Evolutionary conservation across 2,329 filamentous ascomycete genomes (phyloP), one percentile per base, ranked within the genome.

Genomic region (Paracamarosporium sp.): DNA sequence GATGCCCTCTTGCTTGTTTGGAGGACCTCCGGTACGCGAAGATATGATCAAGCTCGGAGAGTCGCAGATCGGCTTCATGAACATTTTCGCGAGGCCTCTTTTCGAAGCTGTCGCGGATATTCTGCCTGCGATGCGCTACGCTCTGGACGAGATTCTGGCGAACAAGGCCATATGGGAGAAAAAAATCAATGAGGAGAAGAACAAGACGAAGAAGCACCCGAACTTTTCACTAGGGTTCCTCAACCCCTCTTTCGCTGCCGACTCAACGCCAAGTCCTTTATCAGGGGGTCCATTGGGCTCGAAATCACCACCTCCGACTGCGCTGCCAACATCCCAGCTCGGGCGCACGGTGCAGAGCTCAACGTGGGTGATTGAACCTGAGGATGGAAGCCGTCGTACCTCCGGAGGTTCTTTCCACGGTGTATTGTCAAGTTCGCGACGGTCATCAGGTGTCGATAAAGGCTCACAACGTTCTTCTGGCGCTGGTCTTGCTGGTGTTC

Each of bases 11-110:
- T 93, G 93, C 28, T 84, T 99, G 3, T 92, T 96, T 68, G 88
- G 86, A 54, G 86, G 86, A 1, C 87, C 93, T 1, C 88, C 90
- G 3, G 92, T 95, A 38, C 88, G 92, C 56, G 91, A 93, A 67
- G 93, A 97, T 67, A 83, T 90, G 30, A 82, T 92, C 60, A 93
- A 94, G 54, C 83, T 97, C 52, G 91, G 88, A 62, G 92, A 91
- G 65, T 90, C 93, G 7, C 95, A 99, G 77, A 90, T 97, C 53
- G 90, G 92, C 24, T 99, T 99, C 78, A 97, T 98, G 91, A 95
- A 92, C 64, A 86, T 97, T 68, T 98, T 98, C 75, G 95, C 94
- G 15, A 87, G 93, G 47, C 95, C 95, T 1, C 84, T 99, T 0
- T 99, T 99, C 72, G 88, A 93, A 71, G 91, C 90, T 7, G 89